Percentiles rank a stretch among this genome's conserved stretches.
phyloP scores from a whole-genome alignment of 371 early-diverging fungal species.

The Mucor racemosus region DNA sequence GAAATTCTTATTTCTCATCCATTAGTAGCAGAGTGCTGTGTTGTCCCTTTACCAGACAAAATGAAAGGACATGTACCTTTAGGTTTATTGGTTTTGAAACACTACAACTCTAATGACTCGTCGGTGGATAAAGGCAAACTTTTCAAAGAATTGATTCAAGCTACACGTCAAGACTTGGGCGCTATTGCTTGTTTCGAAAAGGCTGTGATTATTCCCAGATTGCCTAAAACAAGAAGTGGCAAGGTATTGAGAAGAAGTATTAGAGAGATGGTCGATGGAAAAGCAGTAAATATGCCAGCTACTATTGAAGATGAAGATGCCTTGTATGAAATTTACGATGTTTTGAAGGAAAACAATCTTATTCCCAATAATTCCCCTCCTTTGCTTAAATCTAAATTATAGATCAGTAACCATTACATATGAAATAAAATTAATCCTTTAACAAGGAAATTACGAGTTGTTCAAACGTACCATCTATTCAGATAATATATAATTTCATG shows the following conservation, averaged over 20 bases:
- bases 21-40: constrained; percentile 79
- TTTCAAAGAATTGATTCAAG: constrained; percentile 48
- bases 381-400: constrained; percentile 15
- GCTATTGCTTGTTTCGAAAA: constrained; percentile 79
- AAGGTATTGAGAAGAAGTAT: constrained; percentile 88
- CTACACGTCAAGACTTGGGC: constrained; percentile 69
- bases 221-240: constrained; percentile 95
- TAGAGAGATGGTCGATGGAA: constrained; percentile 73
- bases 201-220: constrained; percentile 67
- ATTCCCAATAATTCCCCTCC: constrained; percentile 18
- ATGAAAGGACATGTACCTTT: constrained; percentile 76
- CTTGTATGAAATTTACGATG: constrained; percentile 58
- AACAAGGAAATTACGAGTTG: background rate
- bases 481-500: no score
- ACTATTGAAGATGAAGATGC: constrained; percentile 84
- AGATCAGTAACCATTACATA: background rate
- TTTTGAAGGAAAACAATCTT: constrained; percentile 22
- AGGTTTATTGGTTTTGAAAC: constrained; percentile 62
- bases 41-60: constrained; percentile 68
- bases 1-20: constrained; percentile 74
- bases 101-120: constrained; percentile 14
- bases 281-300: constrained; percentile 69
- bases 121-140: constrained; percentile 33
- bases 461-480: no score
- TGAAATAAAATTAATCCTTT: background rate